phyloP scores from a whole-genome alignment of 495 filamentous ascomycete species.

The Delitschia confertaspora region DNA sequence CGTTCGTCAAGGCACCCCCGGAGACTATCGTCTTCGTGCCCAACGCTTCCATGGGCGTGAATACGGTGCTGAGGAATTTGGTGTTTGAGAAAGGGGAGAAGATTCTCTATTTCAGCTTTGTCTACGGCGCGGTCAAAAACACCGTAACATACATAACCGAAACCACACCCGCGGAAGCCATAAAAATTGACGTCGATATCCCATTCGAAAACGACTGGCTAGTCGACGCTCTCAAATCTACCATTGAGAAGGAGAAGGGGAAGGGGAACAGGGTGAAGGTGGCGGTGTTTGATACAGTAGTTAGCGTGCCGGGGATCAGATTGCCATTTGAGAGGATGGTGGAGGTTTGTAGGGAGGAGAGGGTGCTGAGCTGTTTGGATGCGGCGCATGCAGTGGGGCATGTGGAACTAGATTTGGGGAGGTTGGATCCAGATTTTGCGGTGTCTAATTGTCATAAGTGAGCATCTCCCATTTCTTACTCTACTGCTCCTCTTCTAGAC shows the following conservation, averaged over 20 bases:
- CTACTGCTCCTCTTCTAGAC: neutral
- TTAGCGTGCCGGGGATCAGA: constrained; percentile 62
- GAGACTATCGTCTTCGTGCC: constrained; percentile 65
- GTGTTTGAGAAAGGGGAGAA: constrained; percentile 37
- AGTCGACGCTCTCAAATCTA: constrained; percentile 42
- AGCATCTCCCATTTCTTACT: constrained; percentile 9
- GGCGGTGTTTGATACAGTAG: constrained; percentile 73
- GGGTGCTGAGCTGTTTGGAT: constrained; percentile 60
- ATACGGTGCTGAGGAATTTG: constrained; percentile 69
- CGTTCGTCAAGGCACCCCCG: constrained; percentile 50
- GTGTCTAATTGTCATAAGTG: constrained; percentile 78
- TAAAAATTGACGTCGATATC: constrained; percentile 43
- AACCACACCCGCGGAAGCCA: constrained; percentile 36
- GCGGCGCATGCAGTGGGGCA: constrained; percentile 77
- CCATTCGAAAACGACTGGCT: constrained; percentile 55
- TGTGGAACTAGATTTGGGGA: constrained; percentile 54
- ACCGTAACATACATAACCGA: constrained; percentile 62
- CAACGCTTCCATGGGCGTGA: constrained; percentile 74
- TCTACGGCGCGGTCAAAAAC: constrained; percentile 70
- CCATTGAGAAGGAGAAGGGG: constrained; percentile 31
- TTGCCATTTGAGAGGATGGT: constrained; percentile 68
- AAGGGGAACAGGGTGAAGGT: constrained; percentile 37
- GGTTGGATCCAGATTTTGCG: constrained; percentile 72
- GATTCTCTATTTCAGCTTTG: constrained; percentile 54
- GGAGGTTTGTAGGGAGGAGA: constrained; percentile 52